These are phyloP conservation scores for Rugonectria rugulosa DNA, from an alignment of 2,329 filamentous ascomycete species.

Conservation along the genomic window DNA sequence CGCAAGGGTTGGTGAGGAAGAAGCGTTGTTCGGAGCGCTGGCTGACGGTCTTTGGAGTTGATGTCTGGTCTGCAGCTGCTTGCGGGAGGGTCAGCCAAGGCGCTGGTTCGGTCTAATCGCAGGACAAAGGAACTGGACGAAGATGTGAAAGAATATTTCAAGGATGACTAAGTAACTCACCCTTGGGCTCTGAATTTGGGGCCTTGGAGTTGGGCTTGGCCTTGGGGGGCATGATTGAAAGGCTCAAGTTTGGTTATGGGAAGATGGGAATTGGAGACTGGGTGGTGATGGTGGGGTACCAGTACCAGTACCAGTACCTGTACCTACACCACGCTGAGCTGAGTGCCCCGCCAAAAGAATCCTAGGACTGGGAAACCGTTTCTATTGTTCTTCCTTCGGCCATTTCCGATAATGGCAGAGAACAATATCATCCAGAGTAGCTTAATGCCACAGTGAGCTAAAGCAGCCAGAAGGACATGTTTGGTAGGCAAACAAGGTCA, in stretches of 20 bases:
- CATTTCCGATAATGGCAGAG: background rate
- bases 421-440: background rate
- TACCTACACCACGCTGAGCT: slow-evolving; percentile 15
- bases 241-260: slow-evolving; percentile 13
- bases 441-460: background rate
- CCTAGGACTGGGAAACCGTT: background rate
- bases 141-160: background rate
- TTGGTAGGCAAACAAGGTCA: background rate
- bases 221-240: slow-evolving; percentile 47
- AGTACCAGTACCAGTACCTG: too few relatives aligned
- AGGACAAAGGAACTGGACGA: background rate
- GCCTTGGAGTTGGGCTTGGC: slow-evolving; percentile 46
- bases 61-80: slow-evolving; percentile 41
- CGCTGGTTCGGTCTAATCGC: background rate
- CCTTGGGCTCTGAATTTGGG: slow-evolving; percentile 32
- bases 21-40: slow-evolving; percentile 57
- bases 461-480: too few relatives aligned
- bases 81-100: background rate
- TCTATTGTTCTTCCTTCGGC: slow-evolving; percentile 13
- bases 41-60: slow-evolving; percentile 53
- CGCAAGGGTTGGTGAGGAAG: slow-evolving; percentile 59
- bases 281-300: slow-evolving; percentile 36
- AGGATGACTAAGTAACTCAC: slow-evolving; percentile 5
- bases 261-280: slow-evolving; percentile 30
- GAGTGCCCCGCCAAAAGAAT: slow-evolving; percentile 36